Evolutionary conservation across 805 yeast species (phyloP).

Genomic region (Myxozyma lipomycoides): DNA sequence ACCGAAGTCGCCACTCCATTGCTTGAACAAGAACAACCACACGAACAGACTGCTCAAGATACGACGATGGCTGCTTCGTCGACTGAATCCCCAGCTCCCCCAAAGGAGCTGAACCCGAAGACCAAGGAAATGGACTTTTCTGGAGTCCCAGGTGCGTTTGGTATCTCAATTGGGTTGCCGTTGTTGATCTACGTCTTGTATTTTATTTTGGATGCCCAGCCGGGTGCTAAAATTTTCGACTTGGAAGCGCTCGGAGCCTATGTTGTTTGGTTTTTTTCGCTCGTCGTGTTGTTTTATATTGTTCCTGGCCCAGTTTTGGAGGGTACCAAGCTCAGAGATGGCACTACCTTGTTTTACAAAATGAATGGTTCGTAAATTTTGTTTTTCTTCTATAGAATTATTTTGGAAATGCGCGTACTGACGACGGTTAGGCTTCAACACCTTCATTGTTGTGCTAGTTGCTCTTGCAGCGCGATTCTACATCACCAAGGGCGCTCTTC

Average conservation of each 20-base stretch:
- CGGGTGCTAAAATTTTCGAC: conserved; percentile 33
- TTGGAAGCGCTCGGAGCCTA: conserved; percentile 57
- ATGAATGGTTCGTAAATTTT: conserved; percentile 67
- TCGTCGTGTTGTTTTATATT: conserved; percentile 59
- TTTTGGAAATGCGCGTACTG: background rate
- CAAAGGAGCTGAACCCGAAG: conserved; percentile 52
- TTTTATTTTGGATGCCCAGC: conserved; percentile 55
- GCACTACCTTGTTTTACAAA: conserved; percentile 62
- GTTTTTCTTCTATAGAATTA: background rate
- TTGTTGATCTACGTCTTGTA: conserved; percentile 55
- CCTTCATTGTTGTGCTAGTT: conserved; percentile 45
- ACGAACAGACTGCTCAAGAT: too few relatives aligned
- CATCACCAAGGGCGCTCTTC: conserved; percentile 43
- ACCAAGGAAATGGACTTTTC: conserved; percentile 71
- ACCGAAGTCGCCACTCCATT: too few relatives aligned
- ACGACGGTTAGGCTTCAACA: conserved; percentile 21
- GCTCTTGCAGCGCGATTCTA: conserved; percentile 51
- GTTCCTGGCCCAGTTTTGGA: conserved; percentile 60
- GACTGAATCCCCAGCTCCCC: background rate
- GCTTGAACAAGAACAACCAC: too few relatives aligned
- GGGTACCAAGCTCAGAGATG: conserved; percentile 76
- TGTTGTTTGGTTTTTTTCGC: conserved; percentile 62
- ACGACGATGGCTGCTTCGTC: too few relatives aligned
- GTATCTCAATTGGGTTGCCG: conserved; percentile 66
- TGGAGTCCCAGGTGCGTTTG: conserved; percentile 71